Evolutionary conservation across 495 filamentous ascomycete species (phyloP), one percentile per base, ranked within the genome.

Genomic region (Podospora didyma): DNA sequence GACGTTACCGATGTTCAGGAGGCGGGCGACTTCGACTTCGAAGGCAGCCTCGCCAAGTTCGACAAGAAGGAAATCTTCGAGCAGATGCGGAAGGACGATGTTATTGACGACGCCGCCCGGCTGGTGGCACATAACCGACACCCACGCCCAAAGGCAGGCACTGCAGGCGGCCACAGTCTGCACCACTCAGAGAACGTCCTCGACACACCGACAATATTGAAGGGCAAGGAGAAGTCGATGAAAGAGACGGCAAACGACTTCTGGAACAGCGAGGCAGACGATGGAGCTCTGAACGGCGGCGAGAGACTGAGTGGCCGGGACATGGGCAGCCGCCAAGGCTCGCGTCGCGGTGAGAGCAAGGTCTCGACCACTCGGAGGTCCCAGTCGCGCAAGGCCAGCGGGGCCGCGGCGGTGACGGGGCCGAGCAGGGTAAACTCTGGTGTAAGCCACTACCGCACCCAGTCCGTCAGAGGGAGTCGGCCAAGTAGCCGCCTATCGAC

Each of bases 1-100:
- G 92, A 97, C 70, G 91, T 91, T 22, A 96, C 91, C 2, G 94
- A 98, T 70, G 91, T 96, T n/a, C 93, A 96, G 71, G 93, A 93
- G 64, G 79, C 89, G 73, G 89, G 87, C 1, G 93, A 97, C 57
- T 97, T 97, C 59, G 92, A 97, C 72, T 97, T 97, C 62, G 82
- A 87, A 60, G 86, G 82, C 21, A 90, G 89, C 59, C 76, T 96
- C 12, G 90, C 89, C 17, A 94, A 94, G 62, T 98, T 98, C 60
- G 92, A 98, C 70, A 98, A 98, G 75, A 81, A 86, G 20, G 81
- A 82, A 7, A 81, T 97, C 10, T 97, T 97, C 67, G 87, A 89
- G 51, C 82, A 96, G 67, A 89, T 97, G 63, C 79, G 90, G 46
- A 79, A 90, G 60, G 89, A 94, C 45, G 94, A 97, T 60, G 86